Conservation (phyloP, 2,329 filamentous ascomycete genomes). For the Falciphora oryzae region DNA sequence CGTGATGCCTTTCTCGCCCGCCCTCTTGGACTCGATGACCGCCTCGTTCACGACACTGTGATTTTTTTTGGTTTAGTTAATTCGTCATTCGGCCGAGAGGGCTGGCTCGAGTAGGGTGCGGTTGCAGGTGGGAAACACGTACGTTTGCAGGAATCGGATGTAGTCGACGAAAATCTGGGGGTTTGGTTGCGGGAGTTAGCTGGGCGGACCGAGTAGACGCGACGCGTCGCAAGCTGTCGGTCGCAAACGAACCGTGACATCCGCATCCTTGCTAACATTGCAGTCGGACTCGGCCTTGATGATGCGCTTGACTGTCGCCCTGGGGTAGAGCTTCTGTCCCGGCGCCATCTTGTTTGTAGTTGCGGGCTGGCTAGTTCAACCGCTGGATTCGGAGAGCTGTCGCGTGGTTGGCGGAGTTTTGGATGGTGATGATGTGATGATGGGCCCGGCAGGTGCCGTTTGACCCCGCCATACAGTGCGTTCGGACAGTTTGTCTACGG, state of each 20-base stretch:
- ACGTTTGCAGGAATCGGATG: slow-evolving; percentile 71
- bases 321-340: slow-evolving; percentile 72
- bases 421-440: no score
- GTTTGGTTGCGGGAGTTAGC: background rate
- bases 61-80: background rate
- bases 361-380: background rate
- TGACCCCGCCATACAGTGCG: no score
- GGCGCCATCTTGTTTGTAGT: slow-evolving; percentile 42
- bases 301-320: slow-evolving; percentile 80
- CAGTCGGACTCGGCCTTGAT: slow-evolving; percentile 82
- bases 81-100: background rate
- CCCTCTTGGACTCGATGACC: slow-evolving; percentile 66
- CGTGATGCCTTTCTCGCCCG: slow-evolving; percentile 68
- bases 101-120: background rate
- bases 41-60: slow-evolving; percentile 72
- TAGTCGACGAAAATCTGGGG: slow-evolving; percentile 77
- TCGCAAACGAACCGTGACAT: slow-evolving; percentile 61
- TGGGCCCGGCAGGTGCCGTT: no score
- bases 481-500: no score
- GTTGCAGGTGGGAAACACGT: no score
- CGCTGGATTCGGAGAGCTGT: background rate
- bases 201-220: slow-evolving; percentile 10
- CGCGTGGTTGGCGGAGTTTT: background rate
- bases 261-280: slow-evolving; percentile 76
- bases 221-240: slow-evolving; percentile 15